A percentile compares a stretch with the other conserved stretches of the same genome.
These are phyloP conservation scores for Talaromyces thailandensis DNA, from an alignment of 495 filamentous ascomycete genomes.

Conservation along the genomic window DNA sequence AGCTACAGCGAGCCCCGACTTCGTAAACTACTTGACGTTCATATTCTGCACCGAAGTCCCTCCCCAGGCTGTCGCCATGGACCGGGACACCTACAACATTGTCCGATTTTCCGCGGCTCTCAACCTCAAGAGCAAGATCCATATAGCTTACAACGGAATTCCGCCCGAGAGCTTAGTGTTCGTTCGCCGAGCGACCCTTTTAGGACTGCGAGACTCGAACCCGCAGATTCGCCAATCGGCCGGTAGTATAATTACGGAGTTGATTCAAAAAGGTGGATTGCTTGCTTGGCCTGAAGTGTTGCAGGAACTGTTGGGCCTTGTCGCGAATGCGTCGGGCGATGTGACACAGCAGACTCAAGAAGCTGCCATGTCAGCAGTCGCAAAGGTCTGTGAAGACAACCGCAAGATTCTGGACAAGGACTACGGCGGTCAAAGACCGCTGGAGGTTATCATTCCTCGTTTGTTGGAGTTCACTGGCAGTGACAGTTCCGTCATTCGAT, in stretches of 20 bases:
- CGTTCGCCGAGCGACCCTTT: conserved; percentile 67
- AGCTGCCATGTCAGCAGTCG: conserved; percentile 83
- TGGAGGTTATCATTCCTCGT: conserved; percentile 85
- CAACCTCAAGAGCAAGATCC: conserved; percentile 92
- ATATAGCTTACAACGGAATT: conserved; percentile 58
- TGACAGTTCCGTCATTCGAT: conserved; percentile 62
- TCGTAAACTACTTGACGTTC: conserved; percentile 94
- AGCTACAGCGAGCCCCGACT: conserved; percentile 83
- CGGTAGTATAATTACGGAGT: conserved; percentile 92
- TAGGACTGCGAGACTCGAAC: conserved; percentile 73
- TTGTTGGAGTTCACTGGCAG: conserved; percentile 78
- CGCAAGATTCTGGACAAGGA: conserved; percentile 77
- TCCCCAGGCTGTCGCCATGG: conserved; percentile 48
- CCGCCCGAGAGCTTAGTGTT: conserved; percentile 59
- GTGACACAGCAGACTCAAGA: conserved; percentile 67
- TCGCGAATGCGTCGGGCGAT: conserved; percentile 63
- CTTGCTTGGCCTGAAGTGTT: conserved; percentile 87
- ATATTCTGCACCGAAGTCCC: conserved; percentile 66
- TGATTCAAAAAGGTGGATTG: conserved; percentile 76
- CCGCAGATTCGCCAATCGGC: conserved; percentile 77
- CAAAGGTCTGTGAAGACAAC: conserved; percentile 96
- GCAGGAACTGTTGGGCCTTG: conserved; percentile 65
- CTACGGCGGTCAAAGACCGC: conserved; percentile 74
- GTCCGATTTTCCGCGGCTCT: conserved; percentile 81
- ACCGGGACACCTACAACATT: conserved; percentile 51